These are phyloP conservation scores for Backusella morwellensis DNA, from an alignment of 192 early-diverging fungal genomes.

Conservation along the genomic window DNA sequence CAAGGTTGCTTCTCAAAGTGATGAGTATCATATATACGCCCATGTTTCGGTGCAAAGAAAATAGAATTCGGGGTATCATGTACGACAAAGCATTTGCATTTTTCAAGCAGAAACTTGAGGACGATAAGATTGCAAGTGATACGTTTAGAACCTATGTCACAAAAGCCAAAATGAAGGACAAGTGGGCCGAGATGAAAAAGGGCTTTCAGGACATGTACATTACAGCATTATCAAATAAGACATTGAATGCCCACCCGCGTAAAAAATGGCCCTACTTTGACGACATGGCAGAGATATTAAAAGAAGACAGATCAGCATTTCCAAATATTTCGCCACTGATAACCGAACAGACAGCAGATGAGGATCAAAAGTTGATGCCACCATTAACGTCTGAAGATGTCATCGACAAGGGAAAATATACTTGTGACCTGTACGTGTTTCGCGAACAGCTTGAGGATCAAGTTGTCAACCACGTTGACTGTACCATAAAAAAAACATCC, in stretches of 20 bases:
- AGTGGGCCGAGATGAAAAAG: background rate
- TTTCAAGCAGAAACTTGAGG: background rate
- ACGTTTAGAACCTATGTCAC: background rate
- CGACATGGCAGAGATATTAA: slow-evolving; percentile 1
- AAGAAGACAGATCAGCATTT: background rate
- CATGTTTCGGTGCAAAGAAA: background rate
- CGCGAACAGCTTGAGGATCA: background rate
- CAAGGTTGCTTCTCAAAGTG: background rate
- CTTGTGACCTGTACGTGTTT: background rate
- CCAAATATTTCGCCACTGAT: background rate
- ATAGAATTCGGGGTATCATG: background rate
- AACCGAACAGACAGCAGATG: background rate
- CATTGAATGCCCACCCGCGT: background rate
- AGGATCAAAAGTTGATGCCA: background rate
- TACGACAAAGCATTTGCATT: background rate
- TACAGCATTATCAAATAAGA: background rate
- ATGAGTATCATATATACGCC: background rate
- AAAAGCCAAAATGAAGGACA: background rate
- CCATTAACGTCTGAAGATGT: background rate
- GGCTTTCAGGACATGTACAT: background rate
- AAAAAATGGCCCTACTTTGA: background rate
- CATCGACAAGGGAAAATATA: background rate
- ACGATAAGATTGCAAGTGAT: background rate
- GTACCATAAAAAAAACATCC: background rate
- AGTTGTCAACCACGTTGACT: background rate